Base-by-base conservation (phyloP, 1,284 basidiomycete genomes). In the Rhizoctonia solani region DNA sequence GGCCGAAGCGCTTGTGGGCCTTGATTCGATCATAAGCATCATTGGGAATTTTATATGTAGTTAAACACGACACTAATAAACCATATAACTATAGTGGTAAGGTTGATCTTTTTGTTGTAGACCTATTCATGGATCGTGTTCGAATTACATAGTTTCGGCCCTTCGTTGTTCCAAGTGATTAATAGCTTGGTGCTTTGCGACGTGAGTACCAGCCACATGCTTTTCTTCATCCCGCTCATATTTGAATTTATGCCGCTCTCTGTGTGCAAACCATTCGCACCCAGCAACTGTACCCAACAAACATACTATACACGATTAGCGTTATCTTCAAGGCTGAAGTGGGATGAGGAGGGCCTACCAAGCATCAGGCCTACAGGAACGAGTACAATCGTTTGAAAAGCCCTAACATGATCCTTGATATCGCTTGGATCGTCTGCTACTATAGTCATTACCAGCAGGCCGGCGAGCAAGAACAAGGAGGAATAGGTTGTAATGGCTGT, bases 401-500 rank as follows among this genome's bases (percentile, higher is more conserved):
- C 50, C 8, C 1, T 16, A 23, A 54, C 44, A 27, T 66, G 61
- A 9, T 30, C 16, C n/a, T 32, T 25, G 16, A 66, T 47, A 44
- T 21, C n/a, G n/a, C n/a, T 47, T 14, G 27, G 46, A n/a, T 50
- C 50, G 16, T 37, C 61, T 14, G 61, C 52, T n/a, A 29, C 50
- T 46, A 66, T 66, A 2, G 61, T 66, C 61, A 66, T 66, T n/a
- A 50, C 50, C 29, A 66, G 34, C 27, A 66, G 21, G 27, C 61
- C 61, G 6, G 61, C 39, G 9, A 66, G 50, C 5, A 66, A 27
- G 47, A 66, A 66, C 9, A 66, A 13, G 2, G 61, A 66, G 4
- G 61, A 54, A 23, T 66, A 66, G 21, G 61, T 66, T n/a, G 61
- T 47, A 4, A 66, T 66, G 9, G 61, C 61, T 9, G 61, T 66